phyloP scores from a whole-genome alignment of 169 alveolate species.

The Plasmodium sp. region DNA sequence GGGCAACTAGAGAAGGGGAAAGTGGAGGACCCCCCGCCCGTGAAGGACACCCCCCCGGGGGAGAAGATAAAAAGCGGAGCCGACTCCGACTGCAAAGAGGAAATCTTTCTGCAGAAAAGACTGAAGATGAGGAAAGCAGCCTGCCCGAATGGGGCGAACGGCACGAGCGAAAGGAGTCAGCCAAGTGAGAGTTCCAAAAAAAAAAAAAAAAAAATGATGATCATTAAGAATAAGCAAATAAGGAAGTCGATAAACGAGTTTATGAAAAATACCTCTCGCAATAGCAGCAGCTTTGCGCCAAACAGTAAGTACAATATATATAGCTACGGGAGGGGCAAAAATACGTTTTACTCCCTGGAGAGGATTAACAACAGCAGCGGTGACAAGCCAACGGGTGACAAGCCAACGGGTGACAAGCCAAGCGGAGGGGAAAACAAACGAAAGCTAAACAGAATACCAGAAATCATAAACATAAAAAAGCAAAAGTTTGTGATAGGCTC shows the following conservation, averaged over 20 bases:
- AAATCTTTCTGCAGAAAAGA: background rate
- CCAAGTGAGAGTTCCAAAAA: background rate
- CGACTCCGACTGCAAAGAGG: background rate
- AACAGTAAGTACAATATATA: slow-evolving; percentile 45
- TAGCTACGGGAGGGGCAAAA: slow-evolving; percentile 36
- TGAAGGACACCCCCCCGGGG: background rate
- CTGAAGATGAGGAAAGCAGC: slow-evolving; percentile 1
- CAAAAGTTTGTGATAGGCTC: slow-evolving; percentile 67
- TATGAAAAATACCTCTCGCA: slow-evolving; percentile 22
- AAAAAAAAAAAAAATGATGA: background rate
- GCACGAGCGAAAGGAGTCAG: background rate
- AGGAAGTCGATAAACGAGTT: slow-evolving; percentile 49
- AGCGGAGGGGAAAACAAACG: slow-evolving; percentile 6
- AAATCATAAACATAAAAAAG: slow-evolving; percentile 47
- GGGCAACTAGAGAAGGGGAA: no score
- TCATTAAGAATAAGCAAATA: slow-evolving; percentile 13
- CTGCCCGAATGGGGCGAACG: background rate
- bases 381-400: background rate
- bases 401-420: slow-evolving; percentile 3
- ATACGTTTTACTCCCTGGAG: slow-evolving; percentile 20
- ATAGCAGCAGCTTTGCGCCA: slow-evolving; percentile 9
- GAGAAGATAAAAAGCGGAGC: background rate
- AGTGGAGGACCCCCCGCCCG: background rate
- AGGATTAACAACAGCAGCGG: slow-evolving; percentile 48
- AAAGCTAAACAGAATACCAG: slow-evolving; percentile 35